Base-by-base conservation (phyloP, 257 asterid species). In the Solanum dulcamara region DNA sequence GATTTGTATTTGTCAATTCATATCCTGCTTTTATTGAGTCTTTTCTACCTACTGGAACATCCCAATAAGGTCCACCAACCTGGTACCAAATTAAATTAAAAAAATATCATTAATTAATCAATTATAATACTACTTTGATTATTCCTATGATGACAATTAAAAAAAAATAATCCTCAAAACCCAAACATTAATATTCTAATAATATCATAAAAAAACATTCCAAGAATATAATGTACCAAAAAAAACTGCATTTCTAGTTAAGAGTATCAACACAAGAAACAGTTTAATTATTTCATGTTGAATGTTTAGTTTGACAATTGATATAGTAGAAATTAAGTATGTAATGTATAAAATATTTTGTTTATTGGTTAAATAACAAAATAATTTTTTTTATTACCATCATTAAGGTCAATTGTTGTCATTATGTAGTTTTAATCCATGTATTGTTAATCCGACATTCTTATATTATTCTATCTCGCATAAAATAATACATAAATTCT, bases 31-130 rank as follows among this genome's bases (percentile, higher is more conserved):
- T 92, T 80, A 89, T 94, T 1, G 98, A 94, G 91, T 96, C 98
- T 81, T 92, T 92, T 85, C 97, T 90, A 42, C 99, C 99, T 8
- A 96, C 24, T 32, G 98, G 98, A 50, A 96, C 99, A 85, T 88
- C 91, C 99, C 99, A 96, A 88, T 93, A 93, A 1, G 99, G 99
- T 42, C 99, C 98, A 84, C 98, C 99, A 86, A 96, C 99, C 99
- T 96, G 81, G 85, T 71, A 4, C 81, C 28, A 33, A 60, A 42
- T 37, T 71, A 38, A 38, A 38, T 38, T 28, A 10, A 57, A 30
- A 81, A 51, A 30, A 71, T 67, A 35, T 83, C 3, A 60, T 33
- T 40, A 10, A 14, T 57, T 51, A 48, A 64, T 50, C n/a, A n/a
- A n/a, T n/a, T n/a, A n/a, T 28, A 30, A 38, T 48, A 24, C 55